These are phyloP conservation scores for Debaryomyces udenii DNA, from an alignment of 1,139 yeast genomes.

Conservation along the genomic window DNA sequence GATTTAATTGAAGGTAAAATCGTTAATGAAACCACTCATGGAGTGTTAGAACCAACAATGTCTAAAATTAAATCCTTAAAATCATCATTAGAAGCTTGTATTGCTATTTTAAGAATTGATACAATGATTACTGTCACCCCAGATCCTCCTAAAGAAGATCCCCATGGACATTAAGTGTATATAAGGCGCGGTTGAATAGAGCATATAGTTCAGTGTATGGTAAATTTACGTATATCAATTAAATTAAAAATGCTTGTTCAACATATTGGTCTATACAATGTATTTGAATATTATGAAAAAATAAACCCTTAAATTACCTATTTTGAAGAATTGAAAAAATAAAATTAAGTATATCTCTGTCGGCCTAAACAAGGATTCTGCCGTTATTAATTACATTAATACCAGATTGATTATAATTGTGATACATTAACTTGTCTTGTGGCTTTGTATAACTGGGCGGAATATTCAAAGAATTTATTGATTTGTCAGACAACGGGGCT, in stretches of 20 bases:
- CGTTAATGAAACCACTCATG: constrained; percentile 79
- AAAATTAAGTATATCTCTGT: neutral
- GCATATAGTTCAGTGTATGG: neutral
- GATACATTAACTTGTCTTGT: constrained; percentile 1
- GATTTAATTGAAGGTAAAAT: constrained; percentile 91
- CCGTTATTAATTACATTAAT: constrained; percentile 8
- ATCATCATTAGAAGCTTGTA: constrained; percentile 96
- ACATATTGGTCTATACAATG: constrained; percentile 6
- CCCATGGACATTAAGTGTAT: constrained; percentile 60
- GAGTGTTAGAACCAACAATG: constrained; percentile 94
- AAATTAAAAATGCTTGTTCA: no score
- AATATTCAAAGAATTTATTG: constrained; percentile 19
- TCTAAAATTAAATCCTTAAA: constrained; percentile 91
- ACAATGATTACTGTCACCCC: constrained; percentile 98
- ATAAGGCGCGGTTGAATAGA: constrained; percentile 8
- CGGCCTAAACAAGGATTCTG: constrained; percentile 6
- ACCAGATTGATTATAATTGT: constrained; percentile 9
- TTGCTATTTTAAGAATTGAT: constrained; percentile 95
- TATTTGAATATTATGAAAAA: constrained; percentile 1
- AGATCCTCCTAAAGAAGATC: constrained; percentile 90
- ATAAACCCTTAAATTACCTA: constrained; percentile 5
- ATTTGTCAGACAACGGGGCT: constrained; percentile 27
- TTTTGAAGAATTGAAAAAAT: constrained; percentile 6
- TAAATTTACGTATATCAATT: no score
- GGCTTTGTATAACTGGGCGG: neutral